A percentile compares a stretch with the other conserved stretches of the same genome.
These are phyloP conservation scores for Alisma plantagoaquatica DNA, from an alignment of 106 monocot genomes.

Conservation along the genomic window DNA sequence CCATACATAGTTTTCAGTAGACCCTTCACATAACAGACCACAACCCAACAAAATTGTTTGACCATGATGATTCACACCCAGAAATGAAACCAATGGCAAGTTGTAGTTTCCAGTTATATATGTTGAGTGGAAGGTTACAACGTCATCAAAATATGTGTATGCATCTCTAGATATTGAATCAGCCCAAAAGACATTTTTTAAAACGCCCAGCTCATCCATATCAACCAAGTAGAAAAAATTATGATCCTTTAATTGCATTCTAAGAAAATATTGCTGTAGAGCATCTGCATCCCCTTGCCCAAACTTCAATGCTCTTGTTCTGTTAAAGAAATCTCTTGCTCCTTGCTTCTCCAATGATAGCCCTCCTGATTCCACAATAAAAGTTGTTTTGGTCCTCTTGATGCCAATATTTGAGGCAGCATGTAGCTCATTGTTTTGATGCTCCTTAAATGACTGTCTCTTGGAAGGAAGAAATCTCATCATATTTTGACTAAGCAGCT, in stretches of 20 bases:
- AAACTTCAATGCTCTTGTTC: background rate
- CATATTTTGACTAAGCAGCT: no score
- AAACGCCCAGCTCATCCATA: background rate
- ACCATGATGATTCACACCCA: constrained; percentile 4
- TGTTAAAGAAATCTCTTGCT: no score
- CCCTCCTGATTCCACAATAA: background rate
- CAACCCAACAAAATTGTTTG: background rate
- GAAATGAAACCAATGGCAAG: constrained; percentile 1
- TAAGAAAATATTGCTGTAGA: background rate
- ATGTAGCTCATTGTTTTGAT: no score
- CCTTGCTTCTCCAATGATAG: background rate
- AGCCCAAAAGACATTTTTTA: no score
- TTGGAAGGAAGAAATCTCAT: no score
- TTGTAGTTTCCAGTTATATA: background rate
- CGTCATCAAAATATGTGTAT: constrained; percentile 2
- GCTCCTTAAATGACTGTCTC: no score
- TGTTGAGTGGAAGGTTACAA: background rate
- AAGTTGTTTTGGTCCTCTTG: no score
- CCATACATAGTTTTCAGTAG: background rate
- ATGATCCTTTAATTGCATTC: background rate
- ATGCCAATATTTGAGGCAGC: no score
- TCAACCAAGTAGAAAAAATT: constrained; percentile 1
- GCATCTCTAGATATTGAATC: background rate
- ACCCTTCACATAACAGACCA: background rate
- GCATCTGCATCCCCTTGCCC: constrained; percentile 2